Evolutionary conservation across 106 monocot genomes (phyloP).

Genomic region (Allium fistulosum): DNA sequence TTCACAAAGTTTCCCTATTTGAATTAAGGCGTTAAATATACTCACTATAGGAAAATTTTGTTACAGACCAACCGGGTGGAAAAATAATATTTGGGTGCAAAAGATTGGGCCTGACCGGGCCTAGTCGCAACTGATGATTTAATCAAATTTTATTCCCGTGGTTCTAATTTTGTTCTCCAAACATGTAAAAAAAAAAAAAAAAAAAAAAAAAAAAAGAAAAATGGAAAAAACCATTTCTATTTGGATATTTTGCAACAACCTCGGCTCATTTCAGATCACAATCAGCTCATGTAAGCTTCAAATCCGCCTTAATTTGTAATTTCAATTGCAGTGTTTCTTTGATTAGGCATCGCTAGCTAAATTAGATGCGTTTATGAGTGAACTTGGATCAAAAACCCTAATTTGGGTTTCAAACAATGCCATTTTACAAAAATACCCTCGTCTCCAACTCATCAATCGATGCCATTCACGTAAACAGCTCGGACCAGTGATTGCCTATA

Average conservation of each 20-base stretch:
- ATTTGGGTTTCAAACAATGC: slow-evolving; percentile 44
- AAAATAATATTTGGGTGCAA: too few relatives aligned
- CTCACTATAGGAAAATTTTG: too few relatives aligned
- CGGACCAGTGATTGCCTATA: slow-evolving; percentile 27
- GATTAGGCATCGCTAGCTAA: neutral
- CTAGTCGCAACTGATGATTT: too few relatives aligned
- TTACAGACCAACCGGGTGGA: too few relatives aligned
- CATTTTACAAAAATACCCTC: slow-evolving; percentile 35
- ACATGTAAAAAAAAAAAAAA: too few relatives aligned
- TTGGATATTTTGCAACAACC: neutral
- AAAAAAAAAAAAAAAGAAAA: too few relatives aligned
- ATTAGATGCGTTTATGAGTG: slow-evolving; percentile 1
- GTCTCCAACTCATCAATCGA: slow-evolving; percentile 29
- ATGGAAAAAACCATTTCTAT: too few relatives aligned
- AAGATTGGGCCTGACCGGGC: too few relatives aligned
- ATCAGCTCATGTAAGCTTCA: neutral
- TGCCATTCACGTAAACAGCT: slow-evolving; percentile 25
- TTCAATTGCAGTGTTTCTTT: neutral
- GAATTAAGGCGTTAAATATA: too few relatives aligned
- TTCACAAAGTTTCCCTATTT: too few relatives aligned
- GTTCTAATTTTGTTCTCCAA: too few relatives aligned
- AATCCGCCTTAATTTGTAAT: neutral
- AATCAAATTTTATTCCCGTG: too few relatives aligned
- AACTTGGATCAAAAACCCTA: neutral
- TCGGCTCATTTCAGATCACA: neutral